These are phyloP conservation scores for Candida easanensis DNA, from an alignment of 805 yeast genomes.

Conservation along the genomic window DNA sequence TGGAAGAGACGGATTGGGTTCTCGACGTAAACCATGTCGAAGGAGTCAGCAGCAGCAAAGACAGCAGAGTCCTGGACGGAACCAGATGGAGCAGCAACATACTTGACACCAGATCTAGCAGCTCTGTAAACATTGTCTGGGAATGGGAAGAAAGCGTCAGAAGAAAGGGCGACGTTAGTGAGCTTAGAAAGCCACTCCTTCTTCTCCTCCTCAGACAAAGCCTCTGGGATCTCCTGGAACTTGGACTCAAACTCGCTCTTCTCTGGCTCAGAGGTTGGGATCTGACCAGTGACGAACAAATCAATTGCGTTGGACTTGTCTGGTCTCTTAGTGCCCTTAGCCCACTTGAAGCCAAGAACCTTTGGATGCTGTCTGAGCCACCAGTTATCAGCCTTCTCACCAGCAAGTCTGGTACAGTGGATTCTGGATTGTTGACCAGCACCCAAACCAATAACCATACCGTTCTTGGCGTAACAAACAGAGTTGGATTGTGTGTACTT, in stretches of 20 bases:
- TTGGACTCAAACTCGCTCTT: conserved; percentile 87
- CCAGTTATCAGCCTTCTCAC: conserved; percentile 99
- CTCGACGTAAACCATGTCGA: conserved; percentile 88
- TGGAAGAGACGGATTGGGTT: conserved; percentile 98
- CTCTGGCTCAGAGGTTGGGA: conserved; percentile 91
- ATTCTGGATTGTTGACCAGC: conserved; percentile 99
- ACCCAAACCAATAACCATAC: conserved; percentile 98
- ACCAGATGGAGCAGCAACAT: conserved; percentile 95
- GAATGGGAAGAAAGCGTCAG: conserved; percentile 99
- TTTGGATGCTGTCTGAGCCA: conserved; percentile 99
- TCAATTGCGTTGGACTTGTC: conserved; percentile 98
- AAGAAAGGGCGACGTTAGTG: conserved; percentile 84
- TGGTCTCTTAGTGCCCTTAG: conserved; percentile 96
- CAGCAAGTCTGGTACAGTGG: conserved; percentile 98
- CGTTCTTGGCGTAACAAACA: conserved; percentile 96
- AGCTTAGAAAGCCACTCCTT: conserved; percentile 81
- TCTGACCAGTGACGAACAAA: conserved; percentile 85
- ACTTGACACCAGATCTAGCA: conserved; percentile 93
- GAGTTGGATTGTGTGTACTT: conserved; percentile 98
- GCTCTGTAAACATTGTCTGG: conserved; percentile 99
- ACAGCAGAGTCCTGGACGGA: conserved; percentile 98
- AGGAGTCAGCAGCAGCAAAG: conserved; percentile 90
- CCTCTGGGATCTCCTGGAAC: conserved; percentile 79
- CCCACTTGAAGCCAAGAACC: conserved; percentile 93
- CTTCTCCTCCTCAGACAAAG: conserved; percentile 80